Evolutionary conservation across 2,329 filamentous ascomycete genomes (phyloP), one percentile per base, ranked within the genome.

Genomic region (Cordyceps pruinosa): DNA sequence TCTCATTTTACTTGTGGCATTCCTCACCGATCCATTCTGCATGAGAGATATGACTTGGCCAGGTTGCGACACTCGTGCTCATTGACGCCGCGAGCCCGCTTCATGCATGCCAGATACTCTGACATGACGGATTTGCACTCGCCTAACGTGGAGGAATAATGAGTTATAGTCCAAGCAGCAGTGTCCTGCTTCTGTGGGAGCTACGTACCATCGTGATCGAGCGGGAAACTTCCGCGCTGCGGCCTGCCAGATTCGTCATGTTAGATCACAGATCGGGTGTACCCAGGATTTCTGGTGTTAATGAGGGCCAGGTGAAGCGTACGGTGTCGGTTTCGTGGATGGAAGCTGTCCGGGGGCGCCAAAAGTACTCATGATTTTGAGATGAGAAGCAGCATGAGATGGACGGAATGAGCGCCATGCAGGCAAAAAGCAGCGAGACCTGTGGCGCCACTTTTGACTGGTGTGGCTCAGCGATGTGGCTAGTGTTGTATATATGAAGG

Each of bases 71-170:
- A 99, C 67, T 90, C 85, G 60, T 89, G 81, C 62, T 94, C 88
- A 69, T 97, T 97, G 65, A 89, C 83, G 25, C 94, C 94, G 64
- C 85, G 84, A 61, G 87, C 85, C 61, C 83, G 87, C 70, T 92
- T 94, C 69, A 99, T 86, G 72, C 94, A 99, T 58, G 82, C 80
- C 48, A 99, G 81, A 69, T 99, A 99, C 53, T 80, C 80, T 58
- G 82, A 82, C 84, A 97, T 97, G 62, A 95, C 83, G 58, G 87
- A 78, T 71, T 93, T 97, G 80, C 94, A 99, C 77, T 99, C 94
- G 67, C 90, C 90, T 94, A 62, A 35, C 15, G 51, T 26, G 19
- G 6, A 12, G 21, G 17, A 8, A 23, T 19, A 2, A 23, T 37
- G 4, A 55, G 49, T 12, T 25, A 21, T 17, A 23, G 8, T 7